These are phyloP conservation scores for Cladosporium sp. DNA, from an alignment of 2,329 filamentous ascomycete genomes.

Conservation along the genomic window DNA sequence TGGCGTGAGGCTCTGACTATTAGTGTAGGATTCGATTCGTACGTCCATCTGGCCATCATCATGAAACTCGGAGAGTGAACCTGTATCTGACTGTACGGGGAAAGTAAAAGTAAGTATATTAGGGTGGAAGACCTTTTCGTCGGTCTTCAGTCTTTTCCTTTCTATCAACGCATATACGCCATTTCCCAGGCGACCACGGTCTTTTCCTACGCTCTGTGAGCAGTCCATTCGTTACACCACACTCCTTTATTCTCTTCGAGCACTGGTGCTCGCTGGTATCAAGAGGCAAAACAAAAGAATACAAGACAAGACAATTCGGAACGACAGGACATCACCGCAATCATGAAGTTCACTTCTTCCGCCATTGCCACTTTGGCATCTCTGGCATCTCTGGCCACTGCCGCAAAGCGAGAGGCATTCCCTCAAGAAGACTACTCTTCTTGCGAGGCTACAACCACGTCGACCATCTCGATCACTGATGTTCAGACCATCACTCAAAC, in stretches of 20 bases:
- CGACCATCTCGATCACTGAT: constrained; percentile 11
- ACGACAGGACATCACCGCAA: constrained; percentile 19
- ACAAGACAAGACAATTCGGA: constrained; percentile 9
- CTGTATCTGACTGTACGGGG: neutral
- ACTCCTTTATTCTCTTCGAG: constrained; percentile 19
- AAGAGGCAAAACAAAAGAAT: constrained; percentile 9
- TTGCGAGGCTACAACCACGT: constrained; percentile 10
- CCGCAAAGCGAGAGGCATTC: constrained; percentile 35
- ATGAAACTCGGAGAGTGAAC: neutral
- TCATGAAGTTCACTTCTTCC: constrained; percentile 34
- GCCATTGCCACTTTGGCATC: constrained; percentile 43
- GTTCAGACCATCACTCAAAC: constrained; percentile 7
- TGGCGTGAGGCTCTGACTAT: constrained; percentile 1
- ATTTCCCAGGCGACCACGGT: constrained; percentile 14
- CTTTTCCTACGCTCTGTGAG: constrained; percentile 30
- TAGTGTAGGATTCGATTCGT: neutral
- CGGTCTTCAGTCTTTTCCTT: neutral
- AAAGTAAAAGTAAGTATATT: neutral
- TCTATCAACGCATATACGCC: neutral
- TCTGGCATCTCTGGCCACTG: constrained; percentile 42
- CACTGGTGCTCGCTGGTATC: constrained; percentile 22
- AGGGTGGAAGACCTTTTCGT: neutral
- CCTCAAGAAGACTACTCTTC: constrained; percentile 9
- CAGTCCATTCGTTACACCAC: constrained; percentile 23
- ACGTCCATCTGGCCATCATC: neutral